A percentile compares a stretch with the other conserved stretches of the same genome.
Conservation (phyloP, 228 moss, liverwort and hornwort species). For the Sphagnum fallax region DNA sequence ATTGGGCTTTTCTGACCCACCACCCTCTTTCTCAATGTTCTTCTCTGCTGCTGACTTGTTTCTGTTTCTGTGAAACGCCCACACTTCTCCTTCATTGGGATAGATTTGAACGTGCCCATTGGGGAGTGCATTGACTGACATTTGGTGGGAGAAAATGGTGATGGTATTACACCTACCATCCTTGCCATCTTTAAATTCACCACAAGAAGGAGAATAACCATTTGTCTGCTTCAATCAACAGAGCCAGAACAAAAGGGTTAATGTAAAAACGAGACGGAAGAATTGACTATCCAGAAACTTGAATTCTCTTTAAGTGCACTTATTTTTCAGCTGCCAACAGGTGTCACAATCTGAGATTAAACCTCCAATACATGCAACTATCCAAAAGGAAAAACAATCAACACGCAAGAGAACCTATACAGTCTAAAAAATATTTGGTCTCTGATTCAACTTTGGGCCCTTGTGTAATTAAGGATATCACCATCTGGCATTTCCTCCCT, state of each 20-base stretch:
- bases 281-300: no score
- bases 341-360: neutral
- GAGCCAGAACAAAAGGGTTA: neutral
- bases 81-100: constrained; percentile 30
- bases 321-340: neutral
- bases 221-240: constrained; percentile 11
- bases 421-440: no score
- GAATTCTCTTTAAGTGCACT: neutral
- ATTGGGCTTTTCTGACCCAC: no score
- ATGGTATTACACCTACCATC: constrained; percentile 8
- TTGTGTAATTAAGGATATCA: no score
- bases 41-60: neutral
- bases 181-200: constrained; percentile 31
- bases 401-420: no score
- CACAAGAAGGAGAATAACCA: constrained; percentile 15
- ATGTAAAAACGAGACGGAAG: no score
- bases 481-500: no score
- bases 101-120: constrained; percentile 10
- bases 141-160: constrained; percentile 33
- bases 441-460: no score
- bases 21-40: neutral
- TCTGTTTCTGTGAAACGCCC: constrained; percentile 11
- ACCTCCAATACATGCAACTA: no score
- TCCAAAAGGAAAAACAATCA: no score
- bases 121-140: constrained; percentile 8